Percentiles rank a stretch among this genome's conserved stretches.
Evolutionary conservation across 78 protist genomes (phyloP).

Genomic region (Polysphondylium violaceum): DNA sequence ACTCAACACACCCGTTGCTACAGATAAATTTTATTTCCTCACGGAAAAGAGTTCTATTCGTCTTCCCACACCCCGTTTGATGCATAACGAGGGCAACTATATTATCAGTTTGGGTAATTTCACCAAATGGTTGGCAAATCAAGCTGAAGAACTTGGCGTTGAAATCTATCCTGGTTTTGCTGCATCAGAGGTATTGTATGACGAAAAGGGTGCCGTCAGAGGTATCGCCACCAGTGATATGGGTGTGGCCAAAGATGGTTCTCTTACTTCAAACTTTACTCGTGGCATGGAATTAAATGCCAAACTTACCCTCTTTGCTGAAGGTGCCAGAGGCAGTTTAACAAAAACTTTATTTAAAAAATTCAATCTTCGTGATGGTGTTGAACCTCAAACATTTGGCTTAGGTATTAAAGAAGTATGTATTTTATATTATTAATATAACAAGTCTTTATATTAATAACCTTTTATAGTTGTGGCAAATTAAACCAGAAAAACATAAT

Average conservation of each 20-base stretch:
- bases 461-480: conserved; percentile 91
- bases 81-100: conserved; percentile 97
- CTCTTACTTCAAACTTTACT: conserved; percentile 72
- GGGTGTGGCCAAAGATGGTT: conserved; percentile 93
- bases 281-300: conserved; percentile 97
- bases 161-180: conserved; percentile 95
- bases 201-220: conserved; percentile 85
- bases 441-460: background rate
- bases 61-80: conserved; percentile 78
- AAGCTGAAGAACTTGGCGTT: conserved; percentile 97
- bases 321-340: conserved; percentile 96
- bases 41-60: conserved; percentile 39
- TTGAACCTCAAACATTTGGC: conserved; percentile 94
- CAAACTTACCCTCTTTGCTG: conserved; percentile 92
- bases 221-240: conserved; percentile 94
- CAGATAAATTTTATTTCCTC: conserved; percentile 86
- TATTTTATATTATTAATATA: background rate
- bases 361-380: conserved; percentile 83
- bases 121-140: conserved; percentile 90
- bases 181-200: conserved; percentile 88
- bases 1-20: conserved; percentile 85
- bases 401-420: conserved; percentile 95
- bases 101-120: conserved; percentile 90
- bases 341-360: conserved; percentile 85
- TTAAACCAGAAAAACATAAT: conserved; percentile 86